Conservation (phyloP, 176 grass and related monocot genomes). For the barley (Hordeum vulgare) region DNA sequence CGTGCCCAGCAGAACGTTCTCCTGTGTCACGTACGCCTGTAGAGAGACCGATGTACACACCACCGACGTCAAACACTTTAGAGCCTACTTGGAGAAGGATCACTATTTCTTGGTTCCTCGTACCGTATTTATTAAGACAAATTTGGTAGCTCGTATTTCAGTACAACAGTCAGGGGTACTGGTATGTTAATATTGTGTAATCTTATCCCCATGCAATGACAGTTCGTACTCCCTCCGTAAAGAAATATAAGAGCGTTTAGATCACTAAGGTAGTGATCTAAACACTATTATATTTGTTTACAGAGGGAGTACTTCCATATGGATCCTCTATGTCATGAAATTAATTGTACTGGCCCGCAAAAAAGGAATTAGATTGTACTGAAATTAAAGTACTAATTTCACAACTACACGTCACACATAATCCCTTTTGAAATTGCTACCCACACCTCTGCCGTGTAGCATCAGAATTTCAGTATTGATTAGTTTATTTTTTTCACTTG, state of each 20-base stretch:
- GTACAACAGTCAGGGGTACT: not conserved
- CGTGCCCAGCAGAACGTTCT: slow-evolving; percentile 84
- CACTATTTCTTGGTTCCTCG: not conserved
- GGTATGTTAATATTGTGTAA: not conserved
- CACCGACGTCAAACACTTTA: not conserved
- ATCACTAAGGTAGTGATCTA: no score
- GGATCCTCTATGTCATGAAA: not conserved
- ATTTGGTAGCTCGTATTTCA: not conserved
- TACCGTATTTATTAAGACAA: not conserved
- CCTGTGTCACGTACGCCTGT: slow-evolving; percentile 95
- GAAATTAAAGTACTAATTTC: not conserved
- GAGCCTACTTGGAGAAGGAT: not conserved
- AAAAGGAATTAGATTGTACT: not conserved
- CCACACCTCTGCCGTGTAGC: not conserved
- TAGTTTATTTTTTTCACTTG: not conserved
- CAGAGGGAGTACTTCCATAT: not conserved
- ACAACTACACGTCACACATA: not conserved
- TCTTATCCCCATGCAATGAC: not conserved
- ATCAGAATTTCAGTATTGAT: not conserved
- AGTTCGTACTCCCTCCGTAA: no score
- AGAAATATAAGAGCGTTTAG: no score
- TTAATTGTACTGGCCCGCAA: not conserved
- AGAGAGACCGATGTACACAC: not conserved
- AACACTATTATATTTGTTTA: no score
- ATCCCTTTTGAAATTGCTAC: not conserved